These are phyloP conservation scores for Cucumis melo DNA, from an alignment of 306 rosid species.

Conservation along the genomic window DNA sequence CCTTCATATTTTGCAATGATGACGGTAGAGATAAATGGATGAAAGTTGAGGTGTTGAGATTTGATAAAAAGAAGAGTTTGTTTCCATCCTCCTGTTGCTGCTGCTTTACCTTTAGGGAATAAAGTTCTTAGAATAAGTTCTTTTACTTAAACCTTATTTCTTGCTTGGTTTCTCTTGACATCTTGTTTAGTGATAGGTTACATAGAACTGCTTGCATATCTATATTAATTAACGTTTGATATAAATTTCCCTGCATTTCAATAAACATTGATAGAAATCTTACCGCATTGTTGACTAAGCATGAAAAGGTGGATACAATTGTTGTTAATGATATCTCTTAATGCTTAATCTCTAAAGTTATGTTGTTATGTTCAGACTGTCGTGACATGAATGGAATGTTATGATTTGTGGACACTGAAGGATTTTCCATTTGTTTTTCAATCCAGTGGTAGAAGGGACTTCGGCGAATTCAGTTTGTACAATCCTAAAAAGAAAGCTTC, in stretches of 20 bases:
- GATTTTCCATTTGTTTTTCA: slow-evolving; percentile 11
- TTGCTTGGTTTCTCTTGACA: neutral
- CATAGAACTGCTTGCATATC: neutral
- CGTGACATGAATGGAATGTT: neutral
- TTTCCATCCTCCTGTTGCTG: neutral
- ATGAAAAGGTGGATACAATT: neutral
- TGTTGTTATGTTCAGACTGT: neutral
- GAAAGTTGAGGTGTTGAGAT: neutral
- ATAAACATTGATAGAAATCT: neutral
- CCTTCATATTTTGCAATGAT: neutral
- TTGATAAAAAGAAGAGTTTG: neutral
- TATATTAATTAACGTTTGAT: neutral
- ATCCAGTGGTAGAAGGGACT: slow-evolving; percentile 81
- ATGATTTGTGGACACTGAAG: neutral
- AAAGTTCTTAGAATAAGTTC: neutral
- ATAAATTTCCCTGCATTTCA: neutral
- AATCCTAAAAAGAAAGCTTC: slow-evolving; percentile 32
- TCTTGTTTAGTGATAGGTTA: neutral
- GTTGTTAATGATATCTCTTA: neutral
- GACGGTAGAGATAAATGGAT: neutral
- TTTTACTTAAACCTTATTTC: neutral
- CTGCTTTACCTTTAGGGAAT: neutral
- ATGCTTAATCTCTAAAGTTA: neutral
- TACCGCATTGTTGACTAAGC: neutral
- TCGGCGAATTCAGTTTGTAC: slow-evolving; percentile 77